Conservation (phyloP, 176 grass and related monocot genomes). For the Bothriochloa decipiens region DNA sequence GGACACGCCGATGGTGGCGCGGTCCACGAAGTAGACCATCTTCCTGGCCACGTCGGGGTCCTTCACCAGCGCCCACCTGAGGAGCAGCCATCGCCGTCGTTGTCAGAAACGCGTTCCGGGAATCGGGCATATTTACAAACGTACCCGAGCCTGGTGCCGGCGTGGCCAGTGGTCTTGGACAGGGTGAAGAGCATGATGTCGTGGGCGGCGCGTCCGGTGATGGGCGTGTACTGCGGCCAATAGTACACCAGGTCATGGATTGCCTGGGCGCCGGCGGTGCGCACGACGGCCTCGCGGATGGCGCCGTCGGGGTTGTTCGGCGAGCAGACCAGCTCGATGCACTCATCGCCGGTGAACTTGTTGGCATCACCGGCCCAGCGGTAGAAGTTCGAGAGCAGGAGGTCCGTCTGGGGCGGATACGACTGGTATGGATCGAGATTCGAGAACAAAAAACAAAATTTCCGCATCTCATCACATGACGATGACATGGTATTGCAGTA, state of each 20-base stretch:
- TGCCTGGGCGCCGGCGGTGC: constrained; percentile 37
- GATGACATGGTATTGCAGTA: not conserved
- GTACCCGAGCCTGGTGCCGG: constrained; percentile 84
- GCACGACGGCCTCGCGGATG: constrained; percentile 56
- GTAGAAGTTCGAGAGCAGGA: constrained; percentile 58
- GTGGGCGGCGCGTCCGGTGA: constrained; percentile 48
- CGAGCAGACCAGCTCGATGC: constrained; percentile 81
- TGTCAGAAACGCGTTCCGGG: too few species aligned
- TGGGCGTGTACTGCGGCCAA: constrained; percentile 94
- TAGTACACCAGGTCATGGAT: constrained; percentile 92
- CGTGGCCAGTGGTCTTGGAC: constrained; percentile 86
- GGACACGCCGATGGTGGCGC: constrained; percentile 80
- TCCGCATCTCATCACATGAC: not conserved
- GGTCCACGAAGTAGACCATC: constrained; percentile 86
- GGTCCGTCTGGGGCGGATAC: constrained; percentile 46
- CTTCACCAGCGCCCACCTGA: constrained; percentile 90
- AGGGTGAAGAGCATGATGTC: constrained; percentile 96
- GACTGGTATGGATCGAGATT: not conserved
- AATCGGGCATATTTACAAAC: too few species aligned
- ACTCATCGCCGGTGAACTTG: constrained; percentile 44
- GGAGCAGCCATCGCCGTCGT: not conserved
- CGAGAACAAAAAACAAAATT: not conserved
- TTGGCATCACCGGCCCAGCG: constrained; percentile 74
- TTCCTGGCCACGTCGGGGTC: constrained; percentile 55
- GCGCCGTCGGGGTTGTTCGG: constrained; percentile 88